Evolutionary conservation across 2,329 filamentous ascomycete species (phyloP).

Genomic region (Diaporthe amygdali): DNA sequence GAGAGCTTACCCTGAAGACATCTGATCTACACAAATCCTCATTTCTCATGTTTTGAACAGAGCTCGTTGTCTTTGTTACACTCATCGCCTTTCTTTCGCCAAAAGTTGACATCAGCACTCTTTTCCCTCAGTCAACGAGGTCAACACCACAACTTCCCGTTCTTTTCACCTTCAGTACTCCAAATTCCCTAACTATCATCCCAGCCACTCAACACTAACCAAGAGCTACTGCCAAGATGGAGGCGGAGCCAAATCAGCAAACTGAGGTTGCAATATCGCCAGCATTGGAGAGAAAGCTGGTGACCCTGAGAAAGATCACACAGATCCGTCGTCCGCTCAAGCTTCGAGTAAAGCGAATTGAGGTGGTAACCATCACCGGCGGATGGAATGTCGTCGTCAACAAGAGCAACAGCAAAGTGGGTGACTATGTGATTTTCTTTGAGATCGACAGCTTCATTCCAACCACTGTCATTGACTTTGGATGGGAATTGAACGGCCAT

Average conservation of each 20-base stretch:
- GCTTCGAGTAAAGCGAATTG: slow-evolving; percentile 19
- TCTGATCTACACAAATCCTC: background rate
- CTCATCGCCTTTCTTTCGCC: background rate
- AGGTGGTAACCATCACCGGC: slow-evolving; percentile 30
- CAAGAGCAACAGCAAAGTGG: slow-evolving; percentile 22
- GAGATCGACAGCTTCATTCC: slow-evolving; percentile 40
- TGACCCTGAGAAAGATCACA: slow-evolving; percentile 33
- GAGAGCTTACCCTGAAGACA: background rate
- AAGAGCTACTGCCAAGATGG: background rate
- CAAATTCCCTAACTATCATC: background rate
- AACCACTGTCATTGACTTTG: slow-evolving; percentile 22
- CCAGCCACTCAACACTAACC: background rate
- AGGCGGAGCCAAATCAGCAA: background rate
- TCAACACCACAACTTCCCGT: background rate
- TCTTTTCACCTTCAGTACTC: no score
- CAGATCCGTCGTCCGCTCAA: slow-evolving; percentile 22
- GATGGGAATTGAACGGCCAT: slow-evolving; percentile 28
- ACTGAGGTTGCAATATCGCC: background rate
- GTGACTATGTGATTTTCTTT: slow-evolving; percentile 37
- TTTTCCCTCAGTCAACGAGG: background rate
- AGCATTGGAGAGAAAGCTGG: slow-evolving; percentile 37
- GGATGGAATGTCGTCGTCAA: slow-evolving; percentile 34
- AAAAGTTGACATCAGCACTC: background rate
- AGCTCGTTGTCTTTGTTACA: background rate
- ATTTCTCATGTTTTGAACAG: background rate